Conservation (phyloP, 140 eudicot species). For the Anethum foeniculum region DNA sequence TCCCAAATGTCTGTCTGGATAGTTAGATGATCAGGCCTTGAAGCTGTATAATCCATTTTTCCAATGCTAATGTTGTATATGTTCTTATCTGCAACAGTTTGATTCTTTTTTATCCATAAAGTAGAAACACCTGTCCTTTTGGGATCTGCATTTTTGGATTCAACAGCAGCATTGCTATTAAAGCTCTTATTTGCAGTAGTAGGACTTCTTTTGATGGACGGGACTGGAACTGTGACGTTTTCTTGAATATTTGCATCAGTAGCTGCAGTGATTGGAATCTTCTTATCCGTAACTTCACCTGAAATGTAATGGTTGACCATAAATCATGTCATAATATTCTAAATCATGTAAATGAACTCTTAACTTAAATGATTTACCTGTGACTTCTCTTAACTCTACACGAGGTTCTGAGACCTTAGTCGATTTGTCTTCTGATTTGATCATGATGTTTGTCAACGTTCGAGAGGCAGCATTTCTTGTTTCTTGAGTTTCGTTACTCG, state of each 20-base stretch:
- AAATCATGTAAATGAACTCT: background rate
- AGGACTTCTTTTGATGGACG: constrained; percentile 17
- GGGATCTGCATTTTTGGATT: constrained; percentile 15
- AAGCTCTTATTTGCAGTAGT: constrained; percentile 10
- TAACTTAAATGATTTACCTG: constrained; percentile 32
- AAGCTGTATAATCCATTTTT: constrained; percentile 22
- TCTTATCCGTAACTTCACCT: constrained; percentile 20
- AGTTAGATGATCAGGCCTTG: constrained; percentile 17
- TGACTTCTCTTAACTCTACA: constrained; percentile 27
- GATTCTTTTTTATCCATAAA: constrained; percentile 27
- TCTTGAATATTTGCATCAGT: constrained; percentile 17
- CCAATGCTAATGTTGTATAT: constrained; percentile 13
- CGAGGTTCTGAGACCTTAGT: constrained; percentile 22
- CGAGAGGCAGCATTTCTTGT: constrained; percentile 19
- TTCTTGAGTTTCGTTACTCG: constrained; percentile 1
- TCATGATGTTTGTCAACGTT: constrained; percentile 28
- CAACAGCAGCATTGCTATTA: constrained; percentile 9
- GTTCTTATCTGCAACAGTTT: constrained; percentile 25
- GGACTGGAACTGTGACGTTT: constrained; percentile 15
- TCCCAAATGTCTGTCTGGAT: constrained; percentile 56
- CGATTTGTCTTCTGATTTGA: constrained; percentile 31
- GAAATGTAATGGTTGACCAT: background rate
- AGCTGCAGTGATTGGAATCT: constrained; percentile 10
- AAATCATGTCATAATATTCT: background rate
- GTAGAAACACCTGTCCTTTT: constrained; percentile 17